Evolutionary conservation across 1,284 basidiomycete species (phyloP).

Genomic region (Omphalotus olearius): DNA sequence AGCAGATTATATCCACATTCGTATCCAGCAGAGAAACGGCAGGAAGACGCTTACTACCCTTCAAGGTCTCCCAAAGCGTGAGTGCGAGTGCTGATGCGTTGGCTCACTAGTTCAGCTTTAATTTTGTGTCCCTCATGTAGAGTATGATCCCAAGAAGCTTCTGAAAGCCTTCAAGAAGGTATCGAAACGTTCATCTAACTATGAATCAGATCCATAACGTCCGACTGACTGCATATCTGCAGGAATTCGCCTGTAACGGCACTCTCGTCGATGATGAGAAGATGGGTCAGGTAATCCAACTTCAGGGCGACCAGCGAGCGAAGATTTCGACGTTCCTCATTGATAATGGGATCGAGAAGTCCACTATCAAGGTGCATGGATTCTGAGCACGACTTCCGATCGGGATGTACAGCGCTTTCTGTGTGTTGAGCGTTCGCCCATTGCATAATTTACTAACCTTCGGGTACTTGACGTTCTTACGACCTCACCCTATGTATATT

Average conservation of each 20-base stretch:
- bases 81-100: constrained; percentile 24
- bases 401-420: no score
- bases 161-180: constrained; percentile 99
- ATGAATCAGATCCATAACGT: neutral
- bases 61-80: constrained; percentile 93
- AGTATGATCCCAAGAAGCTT: constrained; percentile 98
- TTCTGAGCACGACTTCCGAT: constrained; percentile 47
- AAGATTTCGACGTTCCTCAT: constrained; percentile 88
- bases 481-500: neutral
- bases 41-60: constrained; percentile 98
- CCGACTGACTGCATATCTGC: constrained; percentile 6
- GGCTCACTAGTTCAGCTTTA: constrained; percentile 6
- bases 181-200: constrained; percentile 7
- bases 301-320: constrained; percentile 96
- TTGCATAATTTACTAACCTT: neutral
- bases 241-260: constrained; percentile 99
- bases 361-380: constrained; percentile 82
- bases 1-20: constrained; percentile 89
- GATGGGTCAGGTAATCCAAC: constrained; percentile 96
- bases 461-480: neutral
- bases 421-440: no score
- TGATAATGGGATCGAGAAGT: constrained; percentile 70
- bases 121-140: constrained; percentile 36
- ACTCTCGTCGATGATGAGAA: constrained; percentile 96
- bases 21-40: constrained; percentile 99